A percentile compares a stretch with the other conserved stretches of the same genome.
Conservation (phyloP, 2,329 filamentous ascomycete species). For the Colletotrichum cordylinicola region DNA sequence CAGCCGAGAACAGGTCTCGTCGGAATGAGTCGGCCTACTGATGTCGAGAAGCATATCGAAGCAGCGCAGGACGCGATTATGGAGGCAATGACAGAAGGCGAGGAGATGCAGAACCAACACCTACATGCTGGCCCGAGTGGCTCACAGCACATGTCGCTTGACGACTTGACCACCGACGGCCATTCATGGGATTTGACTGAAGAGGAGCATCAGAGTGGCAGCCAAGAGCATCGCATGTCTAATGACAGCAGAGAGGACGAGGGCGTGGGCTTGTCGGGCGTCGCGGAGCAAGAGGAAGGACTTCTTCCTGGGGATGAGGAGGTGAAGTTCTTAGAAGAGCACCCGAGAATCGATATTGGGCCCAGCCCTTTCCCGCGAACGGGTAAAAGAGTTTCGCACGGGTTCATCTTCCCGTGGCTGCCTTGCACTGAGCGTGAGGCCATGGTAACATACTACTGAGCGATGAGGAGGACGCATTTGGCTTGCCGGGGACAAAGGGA, state of each 20-base stretch:
- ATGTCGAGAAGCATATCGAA: neutral
- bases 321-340: neutral
- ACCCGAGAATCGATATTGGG: neutral
- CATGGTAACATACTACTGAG: neutral
- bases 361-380: conserved; percentile 2
- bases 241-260: neutral
- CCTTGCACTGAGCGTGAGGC: neutral
- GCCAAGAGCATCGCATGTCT: neutral
- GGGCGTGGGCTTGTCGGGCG: neutral
- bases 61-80: neutral
- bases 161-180: neutral
- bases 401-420: neutral
- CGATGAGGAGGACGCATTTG: neutral
- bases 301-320: neutral
- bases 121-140: neutral
- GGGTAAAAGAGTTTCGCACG: neutral
- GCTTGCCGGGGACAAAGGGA: neutral
- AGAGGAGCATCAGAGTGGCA: neutral
- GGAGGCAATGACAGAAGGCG: neutral
- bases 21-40: neutral
- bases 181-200: neutral
- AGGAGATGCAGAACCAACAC: neutral
- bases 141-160: neutral
- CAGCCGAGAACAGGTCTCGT: neutral
- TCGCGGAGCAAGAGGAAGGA: neutral